Evolutionary conservation across 768 basidiomycete genomes (phyloP), one percentile per base, ranked within the genome.

Genomic region (Russula earlei): DNA sequence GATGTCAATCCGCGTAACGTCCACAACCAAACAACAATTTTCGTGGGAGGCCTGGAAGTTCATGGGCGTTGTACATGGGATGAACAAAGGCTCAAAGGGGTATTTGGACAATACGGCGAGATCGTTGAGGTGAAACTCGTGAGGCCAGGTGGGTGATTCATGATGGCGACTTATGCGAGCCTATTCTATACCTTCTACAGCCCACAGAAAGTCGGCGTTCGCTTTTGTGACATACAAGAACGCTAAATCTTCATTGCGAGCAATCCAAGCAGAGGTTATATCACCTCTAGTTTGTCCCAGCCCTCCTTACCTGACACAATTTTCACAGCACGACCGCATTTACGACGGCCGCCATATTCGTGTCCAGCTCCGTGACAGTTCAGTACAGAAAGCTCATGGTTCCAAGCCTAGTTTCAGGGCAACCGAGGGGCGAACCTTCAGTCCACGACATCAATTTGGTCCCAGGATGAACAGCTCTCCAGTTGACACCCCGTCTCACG

Each of bases 141-240:
- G 47, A 75, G 75, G 38, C 87, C 85, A 52, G 61, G 87, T 87
- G 63, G 63, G 79, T 66, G 33, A 43, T 54, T 9, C n/a, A 4
- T 42, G 22, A 50, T 24, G 54, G n/a, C 34, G 37, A 15, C 44
- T 31, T 45, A 22, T 29, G 22, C 40, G 11, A 46, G 20, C 37
- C 47, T 38, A 20, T 40, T 44, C n/a, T 7, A 34, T n/a, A 36
- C 34, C 42, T 52, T 36, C 56, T 54, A 20, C 37, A 89, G 86
- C 71, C 33, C 81, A 79, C 60, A 79, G 80, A 43, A 77, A 75
- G 60, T 75, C 81, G n/a, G 86, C 81, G 2, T 91, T 88, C 65
- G 88, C 88, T 2, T 89, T 91, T 63, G 78, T 91, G 55, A 84
- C 77, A 65, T 91, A 83, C 65, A 73, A 78, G 57, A 79, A 81